Conservation (phyloP, 352 stramenopile genomes). For the Achlya hypogyna region DNA sequence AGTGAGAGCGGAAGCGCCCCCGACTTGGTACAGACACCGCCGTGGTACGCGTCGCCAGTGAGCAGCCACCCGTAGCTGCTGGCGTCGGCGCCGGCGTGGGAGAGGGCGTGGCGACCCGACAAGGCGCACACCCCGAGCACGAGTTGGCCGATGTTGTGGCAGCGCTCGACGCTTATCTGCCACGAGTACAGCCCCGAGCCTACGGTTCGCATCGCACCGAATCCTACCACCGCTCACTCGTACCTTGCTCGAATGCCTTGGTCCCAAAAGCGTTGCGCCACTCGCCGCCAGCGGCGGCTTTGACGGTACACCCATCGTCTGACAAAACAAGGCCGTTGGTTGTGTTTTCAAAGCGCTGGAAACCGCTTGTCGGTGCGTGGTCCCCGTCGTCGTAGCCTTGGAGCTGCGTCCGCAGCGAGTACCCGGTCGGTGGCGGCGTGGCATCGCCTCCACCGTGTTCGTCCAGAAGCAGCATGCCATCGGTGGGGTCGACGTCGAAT, state of each 20-base stretch:
- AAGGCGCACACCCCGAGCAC: neutral
- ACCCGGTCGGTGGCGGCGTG: neutral
- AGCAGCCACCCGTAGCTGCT: conserved; percentile 15
- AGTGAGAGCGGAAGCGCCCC: neutral
- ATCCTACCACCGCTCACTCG: neutral
- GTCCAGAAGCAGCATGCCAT: conserved; percentile 17
- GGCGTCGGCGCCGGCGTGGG: neutral
- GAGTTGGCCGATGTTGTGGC: conserved; percentile 2
- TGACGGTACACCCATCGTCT: neutral
- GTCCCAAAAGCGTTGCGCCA: neutral
- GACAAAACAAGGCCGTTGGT: neutral
- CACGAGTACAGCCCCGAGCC: conserved; percentile 15
- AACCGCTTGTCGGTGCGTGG: neutral
- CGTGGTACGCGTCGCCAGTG: conserved; percentile 13
- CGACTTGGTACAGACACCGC: neutral
- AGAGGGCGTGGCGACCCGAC: neutral
- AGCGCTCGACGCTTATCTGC: neutral
- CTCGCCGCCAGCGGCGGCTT: neutral
- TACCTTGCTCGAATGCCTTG: conserved; percentile 11
- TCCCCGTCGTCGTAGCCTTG: neutral
- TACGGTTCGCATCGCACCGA: neutral
- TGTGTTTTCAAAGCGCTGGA: neutral
- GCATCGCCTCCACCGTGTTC: neutral
- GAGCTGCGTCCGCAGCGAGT: neutral
- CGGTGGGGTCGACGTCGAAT: conserved; percentile 14